Base-by-base conservation (phyloP, 2,329 filamentous ascomycete genomes). In the Paraconiothyrium sp. region DNA sequence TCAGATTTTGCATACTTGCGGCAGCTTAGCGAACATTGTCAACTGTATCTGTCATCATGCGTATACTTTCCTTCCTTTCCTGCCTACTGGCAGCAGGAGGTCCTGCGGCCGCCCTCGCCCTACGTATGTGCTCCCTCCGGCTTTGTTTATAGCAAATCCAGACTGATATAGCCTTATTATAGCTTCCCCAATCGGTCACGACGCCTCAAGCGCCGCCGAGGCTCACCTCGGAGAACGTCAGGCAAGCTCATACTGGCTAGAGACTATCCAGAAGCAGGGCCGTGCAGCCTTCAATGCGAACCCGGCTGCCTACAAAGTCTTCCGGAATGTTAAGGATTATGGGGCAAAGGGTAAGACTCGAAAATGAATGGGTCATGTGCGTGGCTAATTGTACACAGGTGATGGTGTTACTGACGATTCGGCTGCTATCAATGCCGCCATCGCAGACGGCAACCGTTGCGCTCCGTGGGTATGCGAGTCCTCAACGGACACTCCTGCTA, bases 341-440 rank as follows among this genome's bases (percentile, higher is more conserved):
- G 80, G 80, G 8, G 81, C 81, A 20, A 77, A 70, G 58, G 81
- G 80, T 79, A 57, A 32, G 66, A 59, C 13, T 10, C 20, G 10
- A 8, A 35, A 14, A n/a, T 37, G 11, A 48, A 35, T 1, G n/a
- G 41, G 54, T 48, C 47, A 46, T 34, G 13, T 13, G 10, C 27
- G 39, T 41, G 2, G 50, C 66, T 73, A 58, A 75, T 48, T 20
- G 9, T 56, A 20, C 59, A 43, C 43, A 79, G 76, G 75, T 47
- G 76, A 79, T 34, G 77, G 77, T 60, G 69, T 76, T 9, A 79
- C 76, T 27, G 77, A 79, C 44, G 77, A 89, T 66, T 87, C 86
- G 16, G 82, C 78, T 30, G 86, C 87, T 11, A 88, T 89, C 73
- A 83, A 84, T 62, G 68, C 61, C 55, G 82, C 82, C n/a, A 83